Evolutionary conservation across 192 early-diverging fungal genomes (phyloP).

Genomic region (Coemansia furcata): DNA sequence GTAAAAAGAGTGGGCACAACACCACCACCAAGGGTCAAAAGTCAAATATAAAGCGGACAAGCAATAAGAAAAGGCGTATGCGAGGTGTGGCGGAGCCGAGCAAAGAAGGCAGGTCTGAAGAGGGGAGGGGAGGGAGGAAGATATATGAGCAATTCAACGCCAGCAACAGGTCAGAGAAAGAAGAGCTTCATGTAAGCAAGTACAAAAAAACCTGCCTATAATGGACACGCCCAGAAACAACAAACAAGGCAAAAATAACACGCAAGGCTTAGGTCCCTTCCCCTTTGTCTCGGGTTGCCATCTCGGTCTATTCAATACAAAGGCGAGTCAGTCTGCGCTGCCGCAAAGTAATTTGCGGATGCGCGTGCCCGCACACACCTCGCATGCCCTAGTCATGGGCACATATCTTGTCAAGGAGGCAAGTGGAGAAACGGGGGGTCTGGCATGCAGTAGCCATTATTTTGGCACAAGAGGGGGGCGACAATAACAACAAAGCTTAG

Average conservation of each 20-base stretch:
- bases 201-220: background rate
- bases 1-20: too few species aligned
- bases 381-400: slow-evolving; percentile 1
- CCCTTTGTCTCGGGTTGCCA: background rate
- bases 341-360: background rate
- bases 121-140: slow-evolving; percentile 5
- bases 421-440: background rate
- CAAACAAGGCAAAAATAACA: slow-evolving; percentile 1
- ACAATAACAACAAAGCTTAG: background rate
- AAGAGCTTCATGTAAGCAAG: slow-evolving; percentile 3
- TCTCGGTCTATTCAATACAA: background rate
- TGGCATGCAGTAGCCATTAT: background rate
- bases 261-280: background rate
- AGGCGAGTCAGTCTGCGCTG: background rate
- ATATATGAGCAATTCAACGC: background rate
- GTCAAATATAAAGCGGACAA: slow-evolving; percentile 11
- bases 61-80: background rate
- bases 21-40: slow-evolving; percentile 11
- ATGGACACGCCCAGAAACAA: slow-evolving; percentile 3
- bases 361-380: background rate
- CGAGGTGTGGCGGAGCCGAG: background rate
- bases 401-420: background rate
- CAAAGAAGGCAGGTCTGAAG: slow-evolving; percentile 9
- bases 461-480: background rate
- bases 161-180: background rate